A percentile compares a stretch with the other conserved stretches of the same genome.
Evolutionary conservation across 331 rosid genomes (phyloP).

Genomic region (Rhamnella rubrinervis): DNA sequence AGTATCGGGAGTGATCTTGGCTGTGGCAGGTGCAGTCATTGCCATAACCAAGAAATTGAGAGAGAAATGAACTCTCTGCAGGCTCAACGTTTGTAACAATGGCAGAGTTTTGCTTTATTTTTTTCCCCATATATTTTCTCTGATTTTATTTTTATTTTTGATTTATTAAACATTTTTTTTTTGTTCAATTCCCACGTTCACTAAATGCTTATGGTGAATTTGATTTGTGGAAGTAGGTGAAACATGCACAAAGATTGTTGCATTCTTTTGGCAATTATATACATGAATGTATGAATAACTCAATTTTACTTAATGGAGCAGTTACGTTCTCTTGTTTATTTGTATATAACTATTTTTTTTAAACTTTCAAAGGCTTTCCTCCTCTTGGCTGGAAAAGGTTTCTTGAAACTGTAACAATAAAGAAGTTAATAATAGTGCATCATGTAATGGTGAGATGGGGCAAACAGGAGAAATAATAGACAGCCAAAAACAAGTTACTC

Average conservation of each 20-base stretch:
- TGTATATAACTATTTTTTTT: no score
- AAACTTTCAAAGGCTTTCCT: no score
- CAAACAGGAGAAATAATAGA: no score
- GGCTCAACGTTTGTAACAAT: background rate
- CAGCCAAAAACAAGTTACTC: no score
- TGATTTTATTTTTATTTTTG: background rate
- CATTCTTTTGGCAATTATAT: no score
- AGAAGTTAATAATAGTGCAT: no score
- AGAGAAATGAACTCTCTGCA: conserved; percentile 35
- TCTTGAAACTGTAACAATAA: no score
- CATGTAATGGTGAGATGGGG: no score
- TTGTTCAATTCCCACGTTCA: background rate
- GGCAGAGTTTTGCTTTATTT: conserved; percentile 12
- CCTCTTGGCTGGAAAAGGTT: no score
- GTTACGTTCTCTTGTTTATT: no score
- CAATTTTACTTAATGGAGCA: no score
- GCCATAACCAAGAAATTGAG: conserved; percentile 57
- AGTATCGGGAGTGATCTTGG: conserved; percentile 51
- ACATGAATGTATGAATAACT: no score
- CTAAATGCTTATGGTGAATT: background rate
- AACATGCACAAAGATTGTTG: background rate
- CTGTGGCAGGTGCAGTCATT: conserved; percentile 47
- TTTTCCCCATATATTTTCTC: background rate
- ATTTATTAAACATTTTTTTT: background rate
- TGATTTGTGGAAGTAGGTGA: background rate